Evolutionary conservation across 2,329 filamentous ascomycete genomes (phyloP), one percentile per base, ranked within the genome.

Genomic region (Colletotrichum incanum): DNA sequence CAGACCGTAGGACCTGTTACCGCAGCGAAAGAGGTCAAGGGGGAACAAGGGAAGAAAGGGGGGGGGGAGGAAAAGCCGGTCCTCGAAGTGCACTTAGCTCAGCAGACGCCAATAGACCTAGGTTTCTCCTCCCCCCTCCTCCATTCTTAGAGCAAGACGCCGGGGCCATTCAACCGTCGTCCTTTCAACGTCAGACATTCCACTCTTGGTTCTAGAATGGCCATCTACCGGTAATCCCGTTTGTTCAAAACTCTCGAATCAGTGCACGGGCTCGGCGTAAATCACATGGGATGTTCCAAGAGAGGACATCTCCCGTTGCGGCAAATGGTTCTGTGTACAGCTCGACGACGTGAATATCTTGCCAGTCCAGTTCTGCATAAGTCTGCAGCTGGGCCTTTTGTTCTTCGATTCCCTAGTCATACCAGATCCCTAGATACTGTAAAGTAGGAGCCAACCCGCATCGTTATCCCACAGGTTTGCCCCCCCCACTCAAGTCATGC

Each of bases 181-280:
- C 34, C 49, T 41, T 34, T 55, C 61, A 43, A 55, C 47, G 18
- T 43, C 49, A 41, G 37, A 55, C 49, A 64, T 55, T 34, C 61
- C 37, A 55, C 47, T 11, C 34, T 11, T 55, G 20, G 2, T 55
- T 64, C 49, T 55, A 55, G 61, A 64, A 64, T 23, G 18, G 49
- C 26, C 37, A 16, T 12, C n/a, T n/a, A 20, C 34, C 14, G 31
- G 28, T 31, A 26, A 16, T 49, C 2, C 18, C 31, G 11, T 18
- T 37, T 50, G 8, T 34, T 39, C 55, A 41, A 52, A 37, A 31
- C 16, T 50, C 47, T 39, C 23, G 26, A 18, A 18, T 34, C 47
- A 26, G 60, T 31, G 47, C 60, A 63, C 34, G n/a, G 45, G 47
- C 60, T 52, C n/a, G 6, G 8, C n/a, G 34, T 6, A n/a, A n/a